phyloP scores from a whole-genome alignment of 2,329 filamentous ascomycete genomes.

The Aureobasidium pullulans region DNA sequence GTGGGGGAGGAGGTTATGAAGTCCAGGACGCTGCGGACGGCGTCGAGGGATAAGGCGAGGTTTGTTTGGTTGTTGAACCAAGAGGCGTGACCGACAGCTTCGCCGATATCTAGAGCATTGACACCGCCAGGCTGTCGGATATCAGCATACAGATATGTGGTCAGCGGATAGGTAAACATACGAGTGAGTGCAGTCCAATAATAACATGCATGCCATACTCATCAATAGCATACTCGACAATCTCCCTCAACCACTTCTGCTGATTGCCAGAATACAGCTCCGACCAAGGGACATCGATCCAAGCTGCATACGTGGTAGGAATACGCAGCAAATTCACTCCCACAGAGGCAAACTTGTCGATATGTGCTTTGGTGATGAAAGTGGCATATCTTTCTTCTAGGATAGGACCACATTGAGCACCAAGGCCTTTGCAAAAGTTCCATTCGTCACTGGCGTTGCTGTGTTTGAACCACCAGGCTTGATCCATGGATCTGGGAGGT shows the following conservation, averaged over 20 bases:
- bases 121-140: slow-evolving; percentile 22
- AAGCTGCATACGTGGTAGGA: slow-evolving; percentile 26
- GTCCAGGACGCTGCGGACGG: not conserved
- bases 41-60: slow-evolving; percentile 25
- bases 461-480: too few relatives aligned
- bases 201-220: slow-evolving; percentile 31
- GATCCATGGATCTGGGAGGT: too few relatives aligned
- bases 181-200: slow-evolving; percentile 28
- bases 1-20: not conserved
- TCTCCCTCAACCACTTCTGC: slow-evolving; percentile 21
- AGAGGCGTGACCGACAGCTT: slow-evolving; percentile 18
- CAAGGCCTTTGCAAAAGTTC: too few relatives aligned
- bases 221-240: slow-evolving; percentile 30
- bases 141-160: too few relatives aligned
- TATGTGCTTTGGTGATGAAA: too few relatives aligned
- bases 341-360: too few relatives aligned
- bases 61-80: slow-evolving; percentile 30
- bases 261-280: slow-evolving; percentile 29
- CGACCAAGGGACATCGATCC: slow-evolving; percentile 28
- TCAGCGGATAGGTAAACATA: too few relatives aligned
- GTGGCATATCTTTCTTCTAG: too few relatives aligned
- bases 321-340: too few relatives aligned
- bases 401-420: too few relatives aligned
- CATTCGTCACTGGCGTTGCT: too few relatives aligned
- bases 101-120: slow-evolving; percentile 23